phyloP scores from a whole-genome alignment of 2,329 filamentous ascomycete species.

The Diplodia sapinea region DNA sequence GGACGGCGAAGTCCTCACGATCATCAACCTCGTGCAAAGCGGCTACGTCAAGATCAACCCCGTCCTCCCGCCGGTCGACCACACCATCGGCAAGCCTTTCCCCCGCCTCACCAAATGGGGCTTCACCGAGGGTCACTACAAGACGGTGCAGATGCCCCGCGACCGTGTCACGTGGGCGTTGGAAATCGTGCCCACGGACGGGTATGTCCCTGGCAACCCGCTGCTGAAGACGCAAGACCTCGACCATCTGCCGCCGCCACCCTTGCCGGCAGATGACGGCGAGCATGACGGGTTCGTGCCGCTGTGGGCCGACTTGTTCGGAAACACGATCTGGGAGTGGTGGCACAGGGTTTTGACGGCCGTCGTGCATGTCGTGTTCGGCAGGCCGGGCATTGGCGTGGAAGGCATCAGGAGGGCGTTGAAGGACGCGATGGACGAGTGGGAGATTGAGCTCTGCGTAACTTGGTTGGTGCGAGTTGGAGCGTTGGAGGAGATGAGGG shows the following conservation, averaged over 20 bases:
- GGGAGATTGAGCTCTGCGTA: constrained; percentile 30
- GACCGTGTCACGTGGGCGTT: constrained; percentile 69
- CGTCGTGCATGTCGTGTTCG: constrained; percentile 67
- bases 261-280: constrained; percentile 38
- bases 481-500: constrained; percentile 46
- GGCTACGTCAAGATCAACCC: constrained; percentile 62
- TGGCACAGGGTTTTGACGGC: constrained; percentile 70
- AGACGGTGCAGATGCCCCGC: constrained; percentile 71
- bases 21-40: constrained; percentile 68
- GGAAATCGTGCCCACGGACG: constrained; percentile 62
- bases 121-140: constrained; percentile 73
- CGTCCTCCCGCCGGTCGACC: constrained; percentile 63
- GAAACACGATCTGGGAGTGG: constrained; percentile 59
- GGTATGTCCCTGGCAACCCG: constrained; percentile 63
- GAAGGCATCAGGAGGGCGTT: constrained; percentile 42
- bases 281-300: constrained; percentile 61
- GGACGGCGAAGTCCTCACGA: constrained; percentile 70
- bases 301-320: constrained; percentile 75
- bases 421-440: constrained; percentile 38
- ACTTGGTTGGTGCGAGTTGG: constrained; percentile 35
- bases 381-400: constrained; percentile 58
- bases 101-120: constrained; percentile 65
- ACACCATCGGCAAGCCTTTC: constrained; percentile 47
- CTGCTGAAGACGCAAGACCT: constrained; percentile 46
- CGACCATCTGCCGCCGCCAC: constrained; percentile 37